Base-by-base conservation (phyloP, 2,329 filamentous ascomycete genomes). In the Conoideocrella luteorostrata region DNA sequence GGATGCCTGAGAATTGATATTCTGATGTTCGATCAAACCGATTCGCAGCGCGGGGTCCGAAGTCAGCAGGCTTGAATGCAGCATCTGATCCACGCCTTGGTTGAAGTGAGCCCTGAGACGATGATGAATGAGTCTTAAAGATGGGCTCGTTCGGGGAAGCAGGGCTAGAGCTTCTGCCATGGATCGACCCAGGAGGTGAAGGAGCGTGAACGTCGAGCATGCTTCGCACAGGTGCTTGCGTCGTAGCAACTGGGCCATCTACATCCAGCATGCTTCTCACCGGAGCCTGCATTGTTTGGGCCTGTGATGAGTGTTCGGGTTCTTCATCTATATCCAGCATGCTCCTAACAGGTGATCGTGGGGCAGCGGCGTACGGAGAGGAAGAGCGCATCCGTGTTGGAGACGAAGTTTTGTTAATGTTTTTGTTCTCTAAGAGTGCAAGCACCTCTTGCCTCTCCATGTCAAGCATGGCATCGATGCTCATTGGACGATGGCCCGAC, bases 381-480 rank as follows among this genome's bases (percentile, higher is more conserved):
- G 70, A 65, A 33, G 74, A 72, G 52, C 74, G 68, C 54, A 56
- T 59, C 18, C 69, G 63, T 5, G 58, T 55, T 7, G 64, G 53
- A 12, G 66, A 57, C 18, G 60, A 58, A 22, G 45, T 32, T 10
- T 61, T 57, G 3, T 51, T 45, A 41, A 54, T 55, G 49, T 53
- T 55, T 40, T 66, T 68, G 35, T 73, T 74, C 60, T 85, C 81
- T 33, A 88, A 70, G 48, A 88, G 68, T 38, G 80, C 80, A 52
- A 88, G 70, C 30, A 89, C 81, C 65, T 88, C 84, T 50, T 74
- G 72, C 49, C 84, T 77, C 70, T 91, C 86, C 69, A 88, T 82
- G 59, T 89, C 86, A 50, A 89, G 72, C 52, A 82, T 78, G 39
- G 83, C 78, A 66, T 88, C 86, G 57, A 90, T 78, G 57, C 84